Conservation (phyloP, 1,284 basidiomycete species). For the Schizopora paradoxa region DNA sequence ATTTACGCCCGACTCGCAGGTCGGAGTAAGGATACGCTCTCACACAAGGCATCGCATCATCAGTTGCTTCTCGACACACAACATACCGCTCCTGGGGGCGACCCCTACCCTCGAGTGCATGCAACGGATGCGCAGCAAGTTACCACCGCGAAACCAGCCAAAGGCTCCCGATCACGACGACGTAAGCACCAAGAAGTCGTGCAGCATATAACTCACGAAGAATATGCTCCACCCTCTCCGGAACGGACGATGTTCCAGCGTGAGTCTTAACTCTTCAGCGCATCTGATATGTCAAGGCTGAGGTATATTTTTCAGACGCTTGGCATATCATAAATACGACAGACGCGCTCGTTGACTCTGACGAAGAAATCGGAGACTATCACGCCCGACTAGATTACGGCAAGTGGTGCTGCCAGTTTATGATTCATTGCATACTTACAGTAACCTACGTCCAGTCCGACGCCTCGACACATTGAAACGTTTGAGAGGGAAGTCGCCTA, state of each 20-base stretch:
- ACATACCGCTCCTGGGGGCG: background rate
- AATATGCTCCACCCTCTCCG: slow-evolving; percentile 13
- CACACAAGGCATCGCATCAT: slow-evolving; percentile 8
- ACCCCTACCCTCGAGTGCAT: slow-evolving; percentile 5
- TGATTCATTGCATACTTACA: background rate
- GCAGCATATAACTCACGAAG: slow-evolving; percentile 1
- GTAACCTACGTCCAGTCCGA: slow-evolving; percentile 36
- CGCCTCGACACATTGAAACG: slow-evolving; percentile 43
- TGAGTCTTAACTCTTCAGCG: slow-evolving; percentile 19
- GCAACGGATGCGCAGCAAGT: background rate
- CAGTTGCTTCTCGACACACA: background rate
- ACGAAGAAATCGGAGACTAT: slow-evolving; percentile 62
- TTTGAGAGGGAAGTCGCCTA: slow-evolving; percentile 38
- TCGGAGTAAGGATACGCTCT: slow-evolving; percentile 3
- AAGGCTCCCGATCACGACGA: background rate
- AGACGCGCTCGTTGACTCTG: slow-evolving; percentile 67
- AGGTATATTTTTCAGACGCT: slow-evolving; percentile 43
- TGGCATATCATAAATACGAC: slow-evolving; percentile 59
- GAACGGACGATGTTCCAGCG: slow-evolving; percentile 35
- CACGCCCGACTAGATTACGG: slow-evolving; percentile 60
- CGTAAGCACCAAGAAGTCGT: background rate
- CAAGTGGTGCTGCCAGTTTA: slow-evolving; percentile 29
- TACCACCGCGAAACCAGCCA: background rate
- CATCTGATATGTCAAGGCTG: background rate
- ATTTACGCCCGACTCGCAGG: slow-evolving; percentile 3